These are phyloP conservation scores for Schizonepeta tenuifolia DNA, from an alignment of 257 asterid species.

Conservation along the genomic window DNA sequence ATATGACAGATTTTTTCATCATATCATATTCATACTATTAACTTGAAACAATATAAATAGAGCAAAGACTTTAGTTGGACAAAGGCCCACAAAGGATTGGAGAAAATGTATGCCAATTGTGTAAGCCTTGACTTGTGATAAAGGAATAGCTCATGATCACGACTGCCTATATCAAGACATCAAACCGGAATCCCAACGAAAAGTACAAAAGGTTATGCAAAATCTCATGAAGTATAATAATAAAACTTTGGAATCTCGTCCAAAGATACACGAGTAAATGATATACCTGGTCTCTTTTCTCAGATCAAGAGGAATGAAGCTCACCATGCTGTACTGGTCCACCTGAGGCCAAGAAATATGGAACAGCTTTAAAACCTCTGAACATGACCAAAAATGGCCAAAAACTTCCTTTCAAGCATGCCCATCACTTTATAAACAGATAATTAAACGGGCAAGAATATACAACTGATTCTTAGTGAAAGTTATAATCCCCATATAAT, in stretches of 20 bases:
- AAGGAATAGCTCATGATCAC: neutral
- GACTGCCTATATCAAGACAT: neutral
- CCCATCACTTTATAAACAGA: neutral
- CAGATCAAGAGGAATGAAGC: conserved; percentile 87
- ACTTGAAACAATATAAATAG: neutral
- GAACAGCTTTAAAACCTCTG: neutral
- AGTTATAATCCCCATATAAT: no score
- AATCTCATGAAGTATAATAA: neutral
- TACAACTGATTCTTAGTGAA: neutral
- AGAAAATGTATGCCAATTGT: neutral
- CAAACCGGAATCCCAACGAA: neutral
- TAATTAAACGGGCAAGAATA: neutral
- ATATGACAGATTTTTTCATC: neutral
- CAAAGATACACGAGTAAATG: conserved; percentile 14
- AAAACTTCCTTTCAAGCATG: no score
- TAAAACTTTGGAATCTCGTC: neutral
- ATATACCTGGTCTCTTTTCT: conserved; percentile 84
- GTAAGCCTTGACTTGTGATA: neutral
- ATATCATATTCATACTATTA: neutral
- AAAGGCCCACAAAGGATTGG: neutral
- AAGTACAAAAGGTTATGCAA: neutral
- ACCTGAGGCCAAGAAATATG: conserved; percentile 56
- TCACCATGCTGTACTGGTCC: conserved; percentile 95
- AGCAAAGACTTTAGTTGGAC: neutral
- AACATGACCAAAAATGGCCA: neutral